A percentile compares a stretch with the other conserved stretches of the same genome.
Evolutionary conservation across 2,329 filamentous ascomycete genomes (phyloP).

Genomic region (Cadophora sp.): DNA sequence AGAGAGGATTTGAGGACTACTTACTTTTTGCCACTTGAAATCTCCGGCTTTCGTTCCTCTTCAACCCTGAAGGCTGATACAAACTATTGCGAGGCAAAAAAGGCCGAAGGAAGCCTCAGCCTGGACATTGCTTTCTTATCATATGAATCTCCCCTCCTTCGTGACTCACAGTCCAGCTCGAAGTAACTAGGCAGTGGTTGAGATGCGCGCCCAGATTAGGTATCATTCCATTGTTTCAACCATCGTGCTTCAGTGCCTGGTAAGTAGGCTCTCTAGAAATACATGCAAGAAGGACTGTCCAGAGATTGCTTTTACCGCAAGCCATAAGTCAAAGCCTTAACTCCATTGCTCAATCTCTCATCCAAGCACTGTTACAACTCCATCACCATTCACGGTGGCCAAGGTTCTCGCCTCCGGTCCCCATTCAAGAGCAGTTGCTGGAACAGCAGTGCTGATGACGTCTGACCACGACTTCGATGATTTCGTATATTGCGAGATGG

Average conservation of each 20-base stretch:
- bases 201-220: not conserved
- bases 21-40: not conserved
- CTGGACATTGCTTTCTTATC: no score
- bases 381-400: slow-evolving; percentile 76
- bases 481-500: slow-evolving; percentile 91
- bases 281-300: slow-evolving; percentile 35
- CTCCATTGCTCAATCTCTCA: slow-evolving; percentile 46
- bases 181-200: not conserved
- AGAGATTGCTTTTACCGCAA: slow-evolving; percentile 37
- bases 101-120: not conserved
- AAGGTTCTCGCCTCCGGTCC: slow-evolving; percentile 76
- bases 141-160: not conserved
- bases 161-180: not conserved
- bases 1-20: not conserved
- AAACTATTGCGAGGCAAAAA: not conserved
- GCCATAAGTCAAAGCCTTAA: slow-evolving; percentile 33
- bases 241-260: slow-evolving; percentile 7
- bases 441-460: slow-evolving; percentile 76
- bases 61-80: not conserved
- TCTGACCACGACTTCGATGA: slow-evolving; percentile 88
- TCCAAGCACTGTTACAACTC: slow-evolving; percentile 75
- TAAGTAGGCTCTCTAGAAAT: slow-evolving; percentile 35
- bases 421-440: slow-evolving; percentile 79
- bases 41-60: not conserved
- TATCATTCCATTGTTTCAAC: slow-evolving; percentile 7